Evolutionary conservation across 2,329 filamentous ascomycete genomes (phyloP), one percentile per base, ranked within the genome.

Genomic region (Amphichorda felina): DNA sequence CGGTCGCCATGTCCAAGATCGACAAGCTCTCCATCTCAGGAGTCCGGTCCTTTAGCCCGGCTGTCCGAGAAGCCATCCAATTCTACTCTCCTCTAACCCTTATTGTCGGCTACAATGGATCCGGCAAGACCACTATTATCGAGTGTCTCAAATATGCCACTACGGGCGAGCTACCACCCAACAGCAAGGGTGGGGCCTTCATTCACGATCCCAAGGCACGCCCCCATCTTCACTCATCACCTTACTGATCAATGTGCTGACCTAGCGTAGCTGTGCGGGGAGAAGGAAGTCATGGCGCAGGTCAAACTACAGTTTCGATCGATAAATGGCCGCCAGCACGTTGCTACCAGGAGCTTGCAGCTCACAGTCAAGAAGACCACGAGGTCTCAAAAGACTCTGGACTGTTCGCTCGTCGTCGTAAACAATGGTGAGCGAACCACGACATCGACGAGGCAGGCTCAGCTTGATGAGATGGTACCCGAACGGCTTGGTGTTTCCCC

Each of bases 101-200:
- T 42, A 98, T 98, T 46, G 93, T 98, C 39, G 91, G 91, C 39
- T 85, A 87, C 60, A 98, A 98, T 63, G 91, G 91, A 37, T 96
- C 89, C 1, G 91, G 91, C 42, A 98, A 98, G 64, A 98, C 91
- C 8, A 96, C 91, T 39, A 94, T 98, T 53, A 98, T 98, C 59
- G 91, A 98, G 59, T 94, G 87, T 55, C 81, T 98, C 51, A 95
- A 95, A 55, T 98, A 95, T 76, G 88, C 85, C 35, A 95, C 93
- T 14, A 95, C 88, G 7, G 93, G 91, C 38, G 83, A 93, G 50
- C 72, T 94, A 33, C 91, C 91, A 2, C 86, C 91, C 22, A 94
- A 95, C 64, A 88, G 80, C 63, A 82, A 79, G 46, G 82, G 82
- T 19, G 88, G 87, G 22, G 88, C 89, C 34, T 98, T 96, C 55